Evolutionary conservation across 139 green algal genomes (phyloP).

Genomic region (Chlamydomonas sphaeroides): DNA sequence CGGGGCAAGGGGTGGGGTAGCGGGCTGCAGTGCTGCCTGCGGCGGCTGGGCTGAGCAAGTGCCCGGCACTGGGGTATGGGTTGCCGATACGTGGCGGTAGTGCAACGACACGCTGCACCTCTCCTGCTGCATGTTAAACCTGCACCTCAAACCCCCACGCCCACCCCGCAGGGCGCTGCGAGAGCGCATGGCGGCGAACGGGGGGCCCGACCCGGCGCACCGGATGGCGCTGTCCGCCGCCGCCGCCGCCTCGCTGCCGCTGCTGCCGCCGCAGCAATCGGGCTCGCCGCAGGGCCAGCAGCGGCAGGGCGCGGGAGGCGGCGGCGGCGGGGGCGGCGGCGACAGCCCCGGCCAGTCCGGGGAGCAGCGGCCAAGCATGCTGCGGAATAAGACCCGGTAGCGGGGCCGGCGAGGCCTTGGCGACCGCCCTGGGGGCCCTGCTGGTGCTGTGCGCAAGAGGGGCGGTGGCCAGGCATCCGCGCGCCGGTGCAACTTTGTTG

Average conservation of each 20-base stretch:
- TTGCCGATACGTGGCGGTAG: neutral
- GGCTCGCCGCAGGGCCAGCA: neutral
- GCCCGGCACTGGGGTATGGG: neutral
- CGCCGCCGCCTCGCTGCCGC: neutral
- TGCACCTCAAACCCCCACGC: neutral
- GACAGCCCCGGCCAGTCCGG: neutral
- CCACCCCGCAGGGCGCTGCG: conserved; percentile 12
- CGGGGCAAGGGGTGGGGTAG: neutral
- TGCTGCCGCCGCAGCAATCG: neutral
- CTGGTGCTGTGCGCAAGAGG: too few relatives aligned
- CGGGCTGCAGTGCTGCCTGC: neutral
- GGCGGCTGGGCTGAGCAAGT: neutral
- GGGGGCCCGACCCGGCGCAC: too few relatives aligned
- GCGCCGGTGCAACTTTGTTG: too few relatives aligned
- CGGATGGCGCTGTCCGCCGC: too few relatives aligned
- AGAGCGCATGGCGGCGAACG: conserved; percentile 4
- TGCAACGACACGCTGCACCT: neutral
- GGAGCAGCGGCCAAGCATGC: neutral
- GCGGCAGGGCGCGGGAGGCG: neutral
- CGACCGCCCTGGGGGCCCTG: too few relatives aligned
- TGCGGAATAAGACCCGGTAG: conserved; percentile 29
- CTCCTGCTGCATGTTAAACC: neutral
- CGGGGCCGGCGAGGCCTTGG: too few relatives aligned
- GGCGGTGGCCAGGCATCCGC: too few relatives aligned
- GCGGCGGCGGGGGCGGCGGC: neutral